These are phyloP conservation scores for Solanum tacnaense DNA, from an alignment of 257 asterid genomes.

Conservation along the genomic window DNA sequence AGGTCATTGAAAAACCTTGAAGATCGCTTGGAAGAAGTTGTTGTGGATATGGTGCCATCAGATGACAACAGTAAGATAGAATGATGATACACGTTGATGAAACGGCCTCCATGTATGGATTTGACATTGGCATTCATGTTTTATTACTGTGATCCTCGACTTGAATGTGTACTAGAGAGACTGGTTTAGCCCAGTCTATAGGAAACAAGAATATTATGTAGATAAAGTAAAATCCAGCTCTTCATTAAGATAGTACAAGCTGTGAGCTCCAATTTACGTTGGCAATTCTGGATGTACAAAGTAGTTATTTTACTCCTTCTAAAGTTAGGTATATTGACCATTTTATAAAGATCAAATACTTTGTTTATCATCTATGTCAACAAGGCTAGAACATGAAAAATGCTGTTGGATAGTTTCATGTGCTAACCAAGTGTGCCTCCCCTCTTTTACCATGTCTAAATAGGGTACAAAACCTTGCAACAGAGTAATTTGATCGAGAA, in stretches of 20 bases:
- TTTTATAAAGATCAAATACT: too few species aligned
- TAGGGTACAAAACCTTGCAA: too few species aligned
- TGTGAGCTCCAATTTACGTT: neutral
- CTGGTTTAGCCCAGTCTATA: slow-evolving; percentile 52
- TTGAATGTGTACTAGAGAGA: slow-evolving; percentile 36
- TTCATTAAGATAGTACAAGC: neutral
- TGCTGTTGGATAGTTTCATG: neutral
- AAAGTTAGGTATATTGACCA: too few species aligned
- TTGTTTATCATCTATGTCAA: too few species aligned
- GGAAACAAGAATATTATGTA: neutral
- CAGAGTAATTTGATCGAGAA: too few species aligned
- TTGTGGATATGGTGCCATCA: slow-evolving; percentile 26
- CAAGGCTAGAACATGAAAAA: neutral
- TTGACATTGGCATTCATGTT: slow-evolving; percentile 49
- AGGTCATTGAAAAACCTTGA: slow-evolving; percentile 38
- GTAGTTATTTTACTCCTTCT: too few species aligned
- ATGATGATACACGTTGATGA: slow-evolving; percentile 73
- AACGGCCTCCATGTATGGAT: slow-evolving; percentile 40
- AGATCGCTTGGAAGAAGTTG: slow-evolving; percentile 29
- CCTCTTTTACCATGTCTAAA: neutral
- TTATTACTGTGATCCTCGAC: slow-evolving; percentile 66
- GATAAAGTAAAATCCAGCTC: neutral
- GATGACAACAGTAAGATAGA: slow-evolving; percentile 23
- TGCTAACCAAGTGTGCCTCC: neutral
- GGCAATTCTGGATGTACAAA: neutral